Base-by-base conservation (phyloP, 2,329 filamentous ascomycete species). In the Colletotrichum orchidophilum region DNA sequence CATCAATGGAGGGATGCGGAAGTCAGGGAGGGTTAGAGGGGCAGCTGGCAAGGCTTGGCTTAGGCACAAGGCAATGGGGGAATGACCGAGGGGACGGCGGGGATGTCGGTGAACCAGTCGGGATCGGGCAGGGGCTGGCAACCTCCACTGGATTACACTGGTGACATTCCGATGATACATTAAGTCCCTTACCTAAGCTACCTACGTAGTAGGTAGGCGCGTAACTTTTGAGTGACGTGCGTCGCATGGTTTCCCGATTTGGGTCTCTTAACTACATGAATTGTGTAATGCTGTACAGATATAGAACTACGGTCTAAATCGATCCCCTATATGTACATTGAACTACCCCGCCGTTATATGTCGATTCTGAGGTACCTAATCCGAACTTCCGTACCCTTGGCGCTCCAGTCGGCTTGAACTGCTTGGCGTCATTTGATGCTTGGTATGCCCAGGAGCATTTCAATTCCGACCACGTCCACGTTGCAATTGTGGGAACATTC, bases 271-370 rank as follows among this genome's bases (percentile, higher is more conserved):
- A 53, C 9, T 62, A 35, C 64, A 67, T 53, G 46, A 46, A 49
- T 13, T 24, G 21, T 46, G 39, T 46, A 18, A n/a, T 46, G 11
- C 11, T 11, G 5, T 46, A 55, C 27, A 33, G 55, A 67, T 57
- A 62, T 49, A 26, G 13, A 11, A 42, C 53, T 50, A 50, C 57
- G 57, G 49, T 46, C 29, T 66, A 61, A 42, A 54, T 13, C 15
- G 26, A 54, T 42, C 49, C 42, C 64, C 58, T 46, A 67, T 67
- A 67, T 62, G 8, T 67, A 67, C 57, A 67, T 67, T 39, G 49
- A 62, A 66, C 26, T 42, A 52, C 26, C 11, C 21, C 52, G 26
- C 21, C 52, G 26, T 31, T 27, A 35, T 3, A 42, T 8, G 13
- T 26, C 24, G 13, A n/a, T 13, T 9, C 29, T 11, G 3, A 33